Evolutionary conservation across 176 grass and related monocot genomes (phyloP).

Genomic region (Saccharum spontaneum): DNA sequence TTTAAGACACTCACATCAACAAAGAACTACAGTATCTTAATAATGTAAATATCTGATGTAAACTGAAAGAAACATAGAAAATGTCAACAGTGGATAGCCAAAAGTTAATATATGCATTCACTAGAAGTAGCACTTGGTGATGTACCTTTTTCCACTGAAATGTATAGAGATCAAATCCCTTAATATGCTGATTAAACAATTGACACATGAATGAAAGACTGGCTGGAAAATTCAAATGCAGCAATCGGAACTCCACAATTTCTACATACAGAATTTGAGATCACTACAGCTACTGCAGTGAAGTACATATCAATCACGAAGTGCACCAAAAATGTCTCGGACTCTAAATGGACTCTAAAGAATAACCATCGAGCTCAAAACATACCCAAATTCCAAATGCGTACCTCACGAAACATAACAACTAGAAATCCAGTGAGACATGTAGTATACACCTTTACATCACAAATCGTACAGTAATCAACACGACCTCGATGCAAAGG

Average conservation of each 20-base stretch:
- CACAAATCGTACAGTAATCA: neutral
- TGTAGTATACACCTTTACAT: neutral
- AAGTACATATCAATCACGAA: neutral
- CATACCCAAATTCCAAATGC: neutral
- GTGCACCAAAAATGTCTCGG: neutral
- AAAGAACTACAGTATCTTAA: neutral
- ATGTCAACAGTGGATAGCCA: neutral
- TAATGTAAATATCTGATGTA: neutral
- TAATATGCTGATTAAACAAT: neutral
- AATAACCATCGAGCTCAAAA: neutral
- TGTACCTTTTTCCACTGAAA: neutral
- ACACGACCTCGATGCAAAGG: neutral
- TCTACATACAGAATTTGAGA: neutral
- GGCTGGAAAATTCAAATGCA: neutral
- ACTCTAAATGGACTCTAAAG: neutral
- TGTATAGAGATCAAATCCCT: neutral
- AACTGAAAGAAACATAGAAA: neutral
- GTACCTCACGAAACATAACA: neutral
- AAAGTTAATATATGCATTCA: neutral
- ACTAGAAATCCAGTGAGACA: neutral
- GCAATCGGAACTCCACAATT: neutral
- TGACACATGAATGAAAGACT: neutral
- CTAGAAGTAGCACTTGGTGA: neutral
- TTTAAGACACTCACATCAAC: neutral
- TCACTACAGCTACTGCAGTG: neutral